Conservation (phyloP, 2,329 filamentous ascomycete genomes). For the Aspergillus pseudoviridinutans region DNA sequence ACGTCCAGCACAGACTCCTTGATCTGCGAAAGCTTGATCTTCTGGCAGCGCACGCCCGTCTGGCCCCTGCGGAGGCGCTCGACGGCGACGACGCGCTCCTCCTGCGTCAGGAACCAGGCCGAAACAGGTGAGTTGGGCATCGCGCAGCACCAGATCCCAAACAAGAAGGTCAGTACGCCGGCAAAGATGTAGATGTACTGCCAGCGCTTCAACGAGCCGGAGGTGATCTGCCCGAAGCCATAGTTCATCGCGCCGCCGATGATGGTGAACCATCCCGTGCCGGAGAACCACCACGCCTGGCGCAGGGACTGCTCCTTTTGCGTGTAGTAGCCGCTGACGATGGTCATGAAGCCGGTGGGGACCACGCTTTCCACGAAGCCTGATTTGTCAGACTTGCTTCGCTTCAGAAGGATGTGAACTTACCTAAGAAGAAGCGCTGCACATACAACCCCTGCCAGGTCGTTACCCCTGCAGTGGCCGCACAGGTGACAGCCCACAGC, state of each 20-base stretch:
- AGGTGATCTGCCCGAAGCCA: slow-evolving; percentile 60
- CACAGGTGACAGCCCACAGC: slow-evolving; percentile 64
- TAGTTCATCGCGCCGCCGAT: slow-evolving; percentile 64
- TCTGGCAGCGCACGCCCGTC: slow-evolving; percentile 59
- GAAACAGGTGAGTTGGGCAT: slow-evolving; percentile 63
- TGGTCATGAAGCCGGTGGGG: slow-evolving; percentile 64
- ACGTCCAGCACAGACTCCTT: slow-evolving; percentile 55
- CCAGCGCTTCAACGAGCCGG: slow-evolving; percentile 57
- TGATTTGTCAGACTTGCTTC: slow-evolving; percentile 8
- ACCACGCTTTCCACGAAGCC: slow-evolving; percentile 61
- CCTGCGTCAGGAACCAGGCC: slow-evolving; percentile 64
- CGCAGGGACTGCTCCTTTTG: slow-evolving; percentile 61
- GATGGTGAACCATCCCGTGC: slow-evolving; percentile 55
- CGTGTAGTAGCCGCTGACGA: slow-evolving; percentile 61
- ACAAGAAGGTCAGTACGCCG: slow-evolving; percentile 60
- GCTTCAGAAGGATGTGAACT: neutral
- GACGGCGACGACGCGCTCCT: slow-evolving; percentile 62
- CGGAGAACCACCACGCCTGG: slow-evolving; percentile 65
- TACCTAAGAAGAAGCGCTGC: slow-evolving; percentile 60
- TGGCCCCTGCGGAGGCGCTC: slow-evolving; percentile 61
- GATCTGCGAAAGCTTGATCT: slow-evolving; percentile 58
- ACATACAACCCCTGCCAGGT: slow-evolving; percentile 61
- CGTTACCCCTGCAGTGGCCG: slow-evolving; percentile 64
- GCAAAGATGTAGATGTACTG: slow-evolving; percentile 69
- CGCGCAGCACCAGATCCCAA: slow-evolving; percentile 61